Percentiles rank a stretch among this genome's conserved stretches.
Conservation (phyloP, 495 filamentous ascomycete species). For the Bryoglossum gracile region DNA sequence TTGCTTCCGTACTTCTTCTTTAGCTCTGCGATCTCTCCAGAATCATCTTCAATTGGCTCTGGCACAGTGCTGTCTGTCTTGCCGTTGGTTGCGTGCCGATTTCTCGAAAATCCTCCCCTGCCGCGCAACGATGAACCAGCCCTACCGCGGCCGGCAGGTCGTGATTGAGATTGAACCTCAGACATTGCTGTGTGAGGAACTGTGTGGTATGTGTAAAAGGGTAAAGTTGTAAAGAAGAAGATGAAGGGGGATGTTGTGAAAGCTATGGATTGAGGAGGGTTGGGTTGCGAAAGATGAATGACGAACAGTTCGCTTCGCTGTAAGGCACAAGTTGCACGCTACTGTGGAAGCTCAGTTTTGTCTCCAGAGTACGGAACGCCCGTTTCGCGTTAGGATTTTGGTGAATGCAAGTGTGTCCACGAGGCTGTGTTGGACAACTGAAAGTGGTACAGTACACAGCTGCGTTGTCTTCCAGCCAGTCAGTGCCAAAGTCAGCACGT, state of each 20-base stretch:
- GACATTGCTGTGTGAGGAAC: slow-evolving; percentile 52
- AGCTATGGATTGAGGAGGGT: slow-evolving; percentile 7
- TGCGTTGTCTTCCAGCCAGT: too few species aligned
- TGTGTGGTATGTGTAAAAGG: slow-evolving; percentile 27
- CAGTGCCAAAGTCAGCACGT: too few species aligned
- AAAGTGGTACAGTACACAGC: too few species aligned
- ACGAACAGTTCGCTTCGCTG: too few species aligned
- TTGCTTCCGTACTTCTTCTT: slow-evolving; percentile 78
- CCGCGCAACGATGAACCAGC: slow-evolving; percentile 73
- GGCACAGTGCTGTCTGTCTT: slow-evolving; percentile 43
- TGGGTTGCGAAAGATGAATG: slow-evolving; percentile 18
- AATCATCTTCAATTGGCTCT: slow-evolving; percentile 67
- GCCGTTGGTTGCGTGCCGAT: slow-evolving; percentile 55
- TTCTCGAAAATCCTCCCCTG: slow-evolving; percentile 63
- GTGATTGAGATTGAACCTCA: slow-evolving; percentile 80
- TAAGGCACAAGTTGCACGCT: too few species aligned
- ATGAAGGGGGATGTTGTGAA: slow-evolving; percentile 10
- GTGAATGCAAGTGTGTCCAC: too few species aligned
- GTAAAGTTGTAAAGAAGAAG: slow-evolving; percentile 30
- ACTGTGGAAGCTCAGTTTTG: too few species aligned
- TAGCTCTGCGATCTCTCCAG: slow-evolving; percentile 83
- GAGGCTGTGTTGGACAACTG: too few species aligned
- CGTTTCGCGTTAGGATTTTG: too few species aligned
- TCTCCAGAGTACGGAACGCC: too few species aligned
- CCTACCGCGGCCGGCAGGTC: slow-evolving; percentile 73